These are phyloP conservation scores for Marasmius sp. DNA, from an alignment of 1,284 basidiomycete genomes.

Conservation along the genomic window DNA sequence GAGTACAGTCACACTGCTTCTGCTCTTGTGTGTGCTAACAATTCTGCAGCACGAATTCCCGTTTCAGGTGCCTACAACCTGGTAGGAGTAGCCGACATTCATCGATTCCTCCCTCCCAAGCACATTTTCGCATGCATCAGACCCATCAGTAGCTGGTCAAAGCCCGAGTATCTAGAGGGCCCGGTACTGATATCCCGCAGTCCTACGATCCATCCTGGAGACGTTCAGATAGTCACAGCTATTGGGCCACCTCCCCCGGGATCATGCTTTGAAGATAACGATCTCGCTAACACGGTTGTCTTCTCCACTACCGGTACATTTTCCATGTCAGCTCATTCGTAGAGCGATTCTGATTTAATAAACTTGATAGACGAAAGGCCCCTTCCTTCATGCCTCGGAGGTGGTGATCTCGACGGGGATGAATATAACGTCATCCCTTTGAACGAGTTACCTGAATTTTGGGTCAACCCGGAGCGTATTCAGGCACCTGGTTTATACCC, in stretches of 20 bases:
- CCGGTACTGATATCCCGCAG: slow-evolving; percentile 59
- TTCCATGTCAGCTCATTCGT: neutral
- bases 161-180: slow-evolving; percentile 51
- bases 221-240: slow-evolving; percentile 59
- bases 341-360: neutral
- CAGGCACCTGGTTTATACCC: slow-evolving; percentile 50
- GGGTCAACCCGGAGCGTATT: slow-evolving; percentile 21
- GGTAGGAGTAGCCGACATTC: slow-evolving; percentile 67
- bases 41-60: slow-evolving; percentile 54
- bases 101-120: slow-evolving; percentile 45
- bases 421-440: slow-evolving; percentile 56
- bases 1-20: neutral
- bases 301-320: slow-evolving; percentile 53
- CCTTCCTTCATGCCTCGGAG: slow-evolving; percentile 60
- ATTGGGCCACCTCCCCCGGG: slow-evolving; percentile 55
- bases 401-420: slow-evolving; percentile 67
- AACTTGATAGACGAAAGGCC: slow-evolving; percentile 49
- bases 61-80: slow-evolving; percentile 61
- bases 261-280: slow-evolving; percentile 50
- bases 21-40: neutral
- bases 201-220: slow-evolving; percentile 69
- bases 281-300: slow-evolving; percentile 55
- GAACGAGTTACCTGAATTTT: slow-evolving; percentile 33
- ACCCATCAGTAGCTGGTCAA: slow-evolving; percentile 29
- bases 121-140: slow-evolving; percentile 62